A percentile compares a stretch with the other conserved stretches of the same genome.
These are phyloP conservation scores for Cadophora sp. DNA, from an alignment of 2,329 filamentous ascomycete genomes.

Conservation along the genomic window DNA sequence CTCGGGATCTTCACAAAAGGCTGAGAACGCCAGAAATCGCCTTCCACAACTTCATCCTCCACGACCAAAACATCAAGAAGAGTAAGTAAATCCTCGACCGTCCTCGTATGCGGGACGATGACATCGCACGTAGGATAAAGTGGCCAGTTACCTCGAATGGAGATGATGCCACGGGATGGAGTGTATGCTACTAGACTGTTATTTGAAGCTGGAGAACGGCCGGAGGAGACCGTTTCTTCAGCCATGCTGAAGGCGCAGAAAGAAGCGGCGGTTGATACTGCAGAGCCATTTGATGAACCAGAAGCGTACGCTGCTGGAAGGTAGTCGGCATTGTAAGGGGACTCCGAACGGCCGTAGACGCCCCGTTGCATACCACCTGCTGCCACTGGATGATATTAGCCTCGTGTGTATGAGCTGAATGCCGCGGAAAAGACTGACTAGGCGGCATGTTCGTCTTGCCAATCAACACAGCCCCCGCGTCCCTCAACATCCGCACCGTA, in stretches of 20 bases:
- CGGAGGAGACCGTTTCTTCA: conserved; percentile 62
- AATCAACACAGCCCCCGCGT: conserved; percentile 57
- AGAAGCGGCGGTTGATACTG: conserved; percentile 55
- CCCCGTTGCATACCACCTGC: conserved; percentile 64
- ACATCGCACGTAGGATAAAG: conserved; percentile 63
- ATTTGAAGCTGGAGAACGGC: conserved; percentile 61
- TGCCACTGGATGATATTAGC: conserved; percentile 48
- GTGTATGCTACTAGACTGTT: conserved; percentile 63
- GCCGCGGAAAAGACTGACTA: conserved; percentile 35
- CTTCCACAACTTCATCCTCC: conserved; percentile 48
- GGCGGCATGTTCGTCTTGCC: conserved; percentile 66
- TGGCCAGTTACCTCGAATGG: conserved; percentile 59
- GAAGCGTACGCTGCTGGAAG: conserved; percentile 61
- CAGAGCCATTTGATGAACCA: conserved; percentile 64
- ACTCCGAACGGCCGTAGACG: conserved; percentile 61
- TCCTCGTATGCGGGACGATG: conserved; percentile 58
- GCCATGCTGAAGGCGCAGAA: conserved; percentile 61
- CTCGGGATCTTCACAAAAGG: conserved; percentile 50
- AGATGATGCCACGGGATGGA: conserved; percentile 58
- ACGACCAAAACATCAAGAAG: conserved; percentile 56
- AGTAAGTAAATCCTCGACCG: conserved; percentile 55
- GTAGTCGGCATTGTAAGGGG: conserved; percentile 60
- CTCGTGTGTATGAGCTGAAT: background rate
- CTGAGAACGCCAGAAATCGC: conserved; percentile 64
- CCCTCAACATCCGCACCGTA: conserved; percentile 53